Evolutionary conservation across 495 filamentous ascomycete species (phyloP), one percentile per base, ranked within the genome.

Genomic region (Corynascus novoguineensis): DNA sequence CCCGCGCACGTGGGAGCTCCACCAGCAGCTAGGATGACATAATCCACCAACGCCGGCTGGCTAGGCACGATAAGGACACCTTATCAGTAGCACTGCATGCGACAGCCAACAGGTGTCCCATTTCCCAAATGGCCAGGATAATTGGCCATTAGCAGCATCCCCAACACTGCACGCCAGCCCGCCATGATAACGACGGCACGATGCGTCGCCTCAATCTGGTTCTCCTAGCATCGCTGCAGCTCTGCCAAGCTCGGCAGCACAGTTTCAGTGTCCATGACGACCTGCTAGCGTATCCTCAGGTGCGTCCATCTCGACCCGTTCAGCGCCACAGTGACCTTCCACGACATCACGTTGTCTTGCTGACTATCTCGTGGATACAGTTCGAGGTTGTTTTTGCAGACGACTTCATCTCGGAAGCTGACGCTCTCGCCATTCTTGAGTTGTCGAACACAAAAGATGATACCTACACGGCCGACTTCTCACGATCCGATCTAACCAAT

Each of bases 261-360:
- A 64, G 73, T 38, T 79, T 79, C 58, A 79, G 75, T 62, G 86
- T 96, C 31, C 83, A 95, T 64, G 92, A 97, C 66, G 93, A 98
- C 69, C 69, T 98, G 10, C 78, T 96, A 34, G 92, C 93, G 21
- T 90, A 87, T 75, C 93, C 93, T 25, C 93, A 97, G 76, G 90
- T 95, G 72, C 31, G 75, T 67, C 49, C 32, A n/a, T 1, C 5
- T 24, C 11, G 5, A 12, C n/a, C n/a, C n/a, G n/a, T n/a, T n/a
- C 5, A 24, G 31, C 21, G 5, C n/a, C 27, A 14, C 9, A 12
- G 5, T 10, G 1, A 17, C 34, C 10, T 12, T 41, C 15, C 40
- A 22, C 4, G 4, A 2, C 0, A 22, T 42, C 32, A 53, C 9
- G 25, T 4, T 7, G 15, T 5, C 15, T 10, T 14, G n/a, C n/a